phyloP scores from a whole-genome alignment of 2,329 filamentous ascomycete species.

The Xylariaceae sp. region DNA sequence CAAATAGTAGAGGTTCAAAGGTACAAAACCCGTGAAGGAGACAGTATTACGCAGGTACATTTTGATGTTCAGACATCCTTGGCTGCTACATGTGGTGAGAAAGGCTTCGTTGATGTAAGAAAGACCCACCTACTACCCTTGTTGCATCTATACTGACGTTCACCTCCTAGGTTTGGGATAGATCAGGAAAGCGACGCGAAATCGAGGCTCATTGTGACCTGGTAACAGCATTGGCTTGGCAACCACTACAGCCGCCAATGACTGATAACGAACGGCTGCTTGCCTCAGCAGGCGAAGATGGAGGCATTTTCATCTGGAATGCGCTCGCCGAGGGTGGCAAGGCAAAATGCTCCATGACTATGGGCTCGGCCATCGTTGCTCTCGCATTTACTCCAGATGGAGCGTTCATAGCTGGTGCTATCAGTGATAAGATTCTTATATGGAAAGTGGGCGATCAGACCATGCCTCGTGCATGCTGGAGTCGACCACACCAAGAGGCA shows the following conservation, averaged over 20 bases:
- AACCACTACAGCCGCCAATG: slow-evolving; percentile 46
- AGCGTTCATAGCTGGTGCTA: slow-evolving; percentile 61
- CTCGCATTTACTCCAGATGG: slow-evolving; percentile 64
- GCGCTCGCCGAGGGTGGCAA: slow-evolving; percentile 53
- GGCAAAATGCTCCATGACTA: slow-evolving; percentile 58
- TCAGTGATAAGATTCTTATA: slow-evolving; percentile 56
- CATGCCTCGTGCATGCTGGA: slow-evolving; percentile 61
- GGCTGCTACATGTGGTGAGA: slow-evolving; percentile 59
- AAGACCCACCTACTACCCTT: neutral
- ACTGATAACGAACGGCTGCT: slow-evolving; percentile 53
- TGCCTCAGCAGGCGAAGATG: slow-evolving; percentile 61
- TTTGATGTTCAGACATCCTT: slow-evolving; percentile 54
- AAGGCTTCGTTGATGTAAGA: slow-evolving; percentile 59
- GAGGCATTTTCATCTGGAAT: slow-evolving; percentile 62
- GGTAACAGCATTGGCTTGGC: slow-evolving; percentile 60
- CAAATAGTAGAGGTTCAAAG: slow-evolving; percentile 46
- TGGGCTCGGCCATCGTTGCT: slow-evolving; percentile 56
- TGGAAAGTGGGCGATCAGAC: slow-evolving; percentile 62
- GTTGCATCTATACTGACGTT: slow-evolving; percentile 1
- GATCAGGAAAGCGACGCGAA: slow-evolving; percentile 50
- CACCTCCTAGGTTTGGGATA: slow-evolving; percentile 51
- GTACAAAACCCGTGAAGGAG: slow-evolving; percentile 53
- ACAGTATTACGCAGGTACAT: slow-evolving; percentile 53
- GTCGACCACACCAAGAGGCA: slow-evolving; percentile 50
- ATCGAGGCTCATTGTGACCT: slow-evolving; percentile 59